phyloP scores from a whole-genome alignment of 2,329 filamentous ascomycete species.

The Botryotinia narcissicola region DNA sequence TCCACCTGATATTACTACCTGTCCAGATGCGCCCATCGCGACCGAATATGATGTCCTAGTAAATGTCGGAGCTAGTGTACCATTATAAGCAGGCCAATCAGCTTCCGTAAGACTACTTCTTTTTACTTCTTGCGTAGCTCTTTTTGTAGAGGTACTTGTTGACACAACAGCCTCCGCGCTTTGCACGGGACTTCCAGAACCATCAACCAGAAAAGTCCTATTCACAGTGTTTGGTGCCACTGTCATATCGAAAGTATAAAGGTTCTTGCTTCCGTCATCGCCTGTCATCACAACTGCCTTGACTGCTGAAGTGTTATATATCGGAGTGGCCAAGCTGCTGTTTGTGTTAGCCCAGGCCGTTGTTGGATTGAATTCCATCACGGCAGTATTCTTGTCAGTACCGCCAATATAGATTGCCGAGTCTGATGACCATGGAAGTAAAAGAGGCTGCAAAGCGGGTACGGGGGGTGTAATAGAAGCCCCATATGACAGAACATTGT shows the following conservation, averaged over 20 bases:
- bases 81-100: slow-evolving; percentile 78
- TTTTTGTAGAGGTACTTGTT: slow-evolving; percentile 14
- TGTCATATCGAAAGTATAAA: slow-evolving; percentile 76
- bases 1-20: slow-evolving; percentile 78
- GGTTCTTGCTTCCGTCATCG: slow-evolving; percentile 71
- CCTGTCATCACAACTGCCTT: slow-evolving; percentile 67
- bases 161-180: slow-evolving; percentile 45
- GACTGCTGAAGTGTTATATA: slow-evolving; percentile 58
- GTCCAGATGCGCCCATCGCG: slow-evolving; percentile 60
- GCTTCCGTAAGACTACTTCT: slow-evolving; percentile 53
- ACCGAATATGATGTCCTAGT: slow-evolving; percentile 69
- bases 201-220: slow-evolving; percentile 64
- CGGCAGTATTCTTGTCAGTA: slow-evolving; percentile 58
- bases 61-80: slow-evolving; percentile 63
- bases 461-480: slow-evolving; percentile 57
- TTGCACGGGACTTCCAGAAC: slow-evolving; percentile 53
- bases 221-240: slow-evolving; percentile 72
- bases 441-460: slow-evolving; percentile 62
- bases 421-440: slow-evolving; percentile 71
- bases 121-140: slow-evolving; percentile 20
- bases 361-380: slow-evolving; percentile 69
- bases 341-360: slow-evolving; percentile 67
- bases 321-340: slow-evolving; percentile 58
- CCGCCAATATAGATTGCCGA: slow-evolving; percentile 76
- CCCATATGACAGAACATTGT: slow-evolving; percentile 57